Evolutionary conservation across 1,284 basidiomycete species (phyloP).

Genomic region (Sanghuangporus weigelae): DNA sequence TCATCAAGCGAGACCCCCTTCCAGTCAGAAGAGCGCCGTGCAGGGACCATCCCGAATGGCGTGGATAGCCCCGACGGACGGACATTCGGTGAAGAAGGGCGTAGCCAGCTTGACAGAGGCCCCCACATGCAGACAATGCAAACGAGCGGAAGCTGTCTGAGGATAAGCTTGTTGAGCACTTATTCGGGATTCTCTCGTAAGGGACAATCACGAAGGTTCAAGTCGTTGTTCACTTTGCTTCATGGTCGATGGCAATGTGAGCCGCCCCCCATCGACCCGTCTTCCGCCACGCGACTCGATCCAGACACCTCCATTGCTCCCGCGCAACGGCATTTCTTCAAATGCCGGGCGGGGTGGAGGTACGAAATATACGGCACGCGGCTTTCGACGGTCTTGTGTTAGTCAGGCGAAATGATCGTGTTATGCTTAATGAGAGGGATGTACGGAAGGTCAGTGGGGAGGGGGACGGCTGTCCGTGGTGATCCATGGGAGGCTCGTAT

Average conservation of each 20-base stretch:
- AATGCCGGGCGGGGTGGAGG: constrained; percentile 7
- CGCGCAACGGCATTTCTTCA: background rate
- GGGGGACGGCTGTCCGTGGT: background rate
- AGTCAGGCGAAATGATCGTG: constrained; percentile 53
- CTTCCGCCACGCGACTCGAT: constrained; percentile 10
- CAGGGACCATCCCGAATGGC: constrained; percentile 68
- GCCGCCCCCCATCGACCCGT: constrained; percentile 38
- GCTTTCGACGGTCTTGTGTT: constrained; percentile 69
- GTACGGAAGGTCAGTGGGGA: constrained; percentile 39
- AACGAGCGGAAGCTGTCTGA: constrained; percentile 27
- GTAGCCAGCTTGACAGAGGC: constrained; percentile 36
- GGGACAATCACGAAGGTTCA: background rate
- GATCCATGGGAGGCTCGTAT: constrained; percentile 8
- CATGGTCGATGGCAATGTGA: constrained; percentile 17
- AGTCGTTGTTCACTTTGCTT: background rate
- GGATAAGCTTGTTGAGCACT: constrained; percentile 43
- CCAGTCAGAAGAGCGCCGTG: constrained; percentile 38
- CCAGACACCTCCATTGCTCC: constrained; percentile 9
- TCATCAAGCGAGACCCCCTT: constrained; percentile 35
- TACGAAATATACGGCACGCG: constrained; percentile 57
- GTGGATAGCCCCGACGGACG: constrained; percentile 51
- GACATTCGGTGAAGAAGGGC: constrained; percentile 61
- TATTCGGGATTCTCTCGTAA: constrained; percentile 63
- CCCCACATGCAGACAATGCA: constrained; percentile 25
- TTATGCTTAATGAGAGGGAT: constrained; percentile 67